Percentiles rank a stretch among this genome's conserved stretches.
Conservation (phyloP, 2,329 filamentous ascomycete genomes). For the Colletotrichum shisoi region DNA sequence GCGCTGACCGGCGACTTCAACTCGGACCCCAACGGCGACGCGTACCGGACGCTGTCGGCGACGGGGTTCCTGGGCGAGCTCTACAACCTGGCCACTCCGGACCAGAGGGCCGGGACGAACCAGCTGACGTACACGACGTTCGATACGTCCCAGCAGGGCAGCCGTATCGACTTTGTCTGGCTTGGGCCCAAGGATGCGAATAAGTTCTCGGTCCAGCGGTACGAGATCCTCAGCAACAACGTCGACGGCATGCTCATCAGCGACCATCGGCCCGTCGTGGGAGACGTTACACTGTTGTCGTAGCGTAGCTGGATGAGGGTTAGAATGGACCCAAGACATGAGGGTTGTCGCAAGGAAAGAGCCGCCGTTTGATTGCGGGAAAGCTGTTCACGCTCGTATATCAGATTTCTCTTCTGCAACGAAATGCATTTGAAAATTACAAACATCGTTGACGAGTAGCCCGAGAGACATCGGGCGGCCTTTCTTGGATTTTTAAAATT, state of each 20-base stretch:
- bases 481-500: too few species aligned
- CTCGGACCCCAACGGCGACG: conserved; percentile 51
- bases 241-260: conserved; percentile 61
- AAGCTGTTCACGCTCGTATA: too few species aligned
- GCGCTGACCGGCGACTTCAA: conserved; percentile 63
- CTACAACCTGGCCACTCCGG: conserved; percentile 46
- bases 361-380: too few species aligned
- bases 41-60: conserved; percentile 41
- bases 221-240: conserved; percentile 66
- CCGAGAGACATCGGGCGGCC: too few species aligned
- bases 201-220: conserved; percentile 55
- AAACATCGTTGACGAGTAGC: too few species aligned
- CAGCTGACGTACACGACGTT: conserved; percentile 72
- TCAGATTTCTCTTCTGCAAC: too few species aligned
- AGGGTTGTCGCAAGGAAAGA: too few species aligned
- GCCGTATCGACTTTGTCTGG: conserved; percentile 73
- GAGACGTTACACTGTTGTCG: conserved; percentile 55
- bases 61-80: conserved; percentile 47
- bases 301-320: not conserved
- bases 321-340: too few species aligned
- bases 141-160: conserved; percentile 51
- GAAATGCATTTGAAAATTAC: too few species aligned
- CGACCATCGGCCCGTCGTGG: conserved; percentile 73
- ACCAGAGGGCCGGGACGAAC: conserved; percentile 43
- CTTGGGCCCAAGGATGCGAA: conserved; percentile 49